Percentiles rank a stretch among this genome's conserved stretches.
Evolutionary conservation across 73 alveolate species (phyloP).

Genomic region (Paramecium caudatum): DNA sequence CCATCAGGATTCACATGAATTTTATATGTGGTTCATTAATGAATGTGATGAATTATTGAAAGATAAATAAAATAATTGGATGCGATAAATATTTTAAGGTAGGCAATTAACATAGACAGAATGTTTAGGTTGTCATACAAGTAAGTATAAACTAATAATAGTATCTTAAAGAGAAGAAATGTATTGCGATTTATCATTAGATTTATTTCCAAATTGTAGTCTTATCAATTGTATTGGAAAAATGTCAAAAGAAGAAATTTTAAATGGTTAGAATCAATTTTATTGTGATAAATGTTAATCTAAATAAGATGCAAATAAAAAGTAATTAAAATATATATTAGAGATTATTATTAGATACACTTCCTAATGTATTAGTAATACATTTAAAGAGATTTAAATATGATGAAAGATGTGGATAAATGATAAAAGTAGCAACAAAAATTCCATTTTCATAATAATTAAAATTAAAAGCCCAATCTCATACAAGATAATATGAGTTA

Average conservation of each 20-base stretch:
- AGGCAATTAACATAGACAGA: slow-evolving; percentile 54
- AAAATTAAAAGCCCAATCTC: background rate
- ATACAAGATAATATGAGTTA: slow-evolving; percentile 29
- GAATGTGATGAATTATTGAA: slow-evolving; percentile 68
- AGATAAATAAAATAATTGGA: slow-evolving; percentile 57
- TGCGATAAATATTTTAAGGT: slow-evolving; percentile 68
- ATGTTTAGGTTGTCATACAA: slow-evolving; percentile 62
- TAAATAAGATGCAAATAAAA: slow-evolving; percentile 68
- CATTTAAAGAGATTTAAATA: slow-evolving; percentile 75
- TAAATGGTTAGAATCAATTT: slow-evolving; percentile 68
- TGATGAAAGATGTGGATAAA: slow-evolving; percentile 68
- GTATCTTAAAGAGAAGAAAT: slow-evolving; percentile 74
- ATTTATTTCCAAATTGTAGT: slow-evolving; percentile 46
- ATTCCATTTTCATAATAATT: slow-evolving; percentile 66
- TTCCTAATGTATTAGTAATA: slow-evolving; percentile 59
- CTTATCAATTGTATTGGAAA: slow-evolving; percentile 38
- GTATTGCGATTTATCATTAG: slow-evolving; percentile 68
- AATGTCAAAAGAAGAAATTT: slow-evolving; percentile 62
- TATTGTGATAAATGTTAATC: slow-evolving; percentile 71
- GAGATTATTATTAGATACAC: background rate
- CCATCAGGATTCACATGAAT: slow-evolving; percentile 77
- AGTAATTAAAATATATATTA: background rate
- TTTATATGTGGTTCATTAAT: slow-evolving; percentile 74
- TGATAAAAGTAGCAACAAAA: slow-evolving; percentile 66
- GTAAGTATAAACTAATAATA: slow-evolving; percentile 22